A percentile compares a stretch with the other conserved stretches of the same genome.
Conservation (phyloP, 805 yeast species). For the Kregervanrija delftensis region DNA sequence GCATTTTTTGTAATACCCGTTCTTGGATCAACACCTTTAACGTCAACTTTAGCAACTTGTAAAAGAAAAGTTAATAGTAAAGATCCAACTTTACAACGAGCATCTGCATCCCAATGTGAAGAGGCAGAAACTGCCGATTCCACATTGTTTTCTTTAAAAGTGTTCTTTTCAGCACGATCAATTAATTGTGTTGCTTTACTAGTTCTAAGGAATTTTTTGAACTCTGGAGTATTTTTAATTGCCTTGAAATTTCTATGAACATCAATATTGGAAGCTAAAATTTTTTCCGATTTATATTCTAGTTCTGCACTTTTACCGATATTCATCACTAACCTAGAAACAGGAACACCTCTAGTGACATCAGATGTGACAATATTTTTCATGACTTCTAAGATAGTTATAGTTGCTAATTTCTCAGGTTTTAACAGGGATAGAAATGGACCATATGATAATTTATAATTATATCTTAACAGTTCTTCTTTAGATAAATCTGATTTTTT, state of each 20-base stretch:
- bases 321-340: slow-evolving; percentile 71
- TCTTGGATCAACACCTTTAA: slow-evolving; percentile 73
- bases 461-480: slow-evolving; percentile 10
- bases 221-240: slow-evolving; percentile 39
- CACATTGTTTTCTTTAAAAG: slow-evolving; percentile 8
- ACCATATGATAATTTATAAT: slow-evolving; percentile 52
- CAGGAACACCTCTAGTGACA: slow-evolving; percentile 71
- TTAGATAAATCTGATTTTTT: slow-evolving; percentile 16
- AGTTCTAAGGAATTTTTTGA: slow-evolving; percentile 33
- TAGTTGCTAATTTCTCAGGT: slow-evolving; percentile 76
- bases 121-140: slow-evolving; percentile 10
- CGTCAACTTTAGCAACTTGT: slow-evolving; percentile 77
- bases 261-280: slow-evolving; percentile 50
- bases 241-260: slow-evolving; percentile 45
- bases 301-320: slow-evolving; percentile 82
- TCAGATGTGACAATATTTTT: slow-evolving; percentile 72
- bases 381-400: slow-evolving; percentile 76
- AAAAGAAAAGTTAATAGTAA: slow-evolving; percentile 65
- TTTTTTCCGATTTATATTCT: slow-evolving; percentile 69
- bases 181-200: slow-evolving; percentile 22
- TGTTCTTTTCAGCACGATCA: slow-evolving; percentile 18
- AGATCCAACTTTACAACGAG: slow-evolving; percentile 70
- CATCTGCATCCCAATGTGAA: slow-evolving; percentile 24
- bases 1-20: slow-evolving; percentile 64
- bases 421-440: slow-evolving; percentile 69